Evolutionary conservation across 768 basidiomycete species (phyloP), one percentile per base, ranked within the genome.

Genomic region (Sarcodon aspratus): DNA sequence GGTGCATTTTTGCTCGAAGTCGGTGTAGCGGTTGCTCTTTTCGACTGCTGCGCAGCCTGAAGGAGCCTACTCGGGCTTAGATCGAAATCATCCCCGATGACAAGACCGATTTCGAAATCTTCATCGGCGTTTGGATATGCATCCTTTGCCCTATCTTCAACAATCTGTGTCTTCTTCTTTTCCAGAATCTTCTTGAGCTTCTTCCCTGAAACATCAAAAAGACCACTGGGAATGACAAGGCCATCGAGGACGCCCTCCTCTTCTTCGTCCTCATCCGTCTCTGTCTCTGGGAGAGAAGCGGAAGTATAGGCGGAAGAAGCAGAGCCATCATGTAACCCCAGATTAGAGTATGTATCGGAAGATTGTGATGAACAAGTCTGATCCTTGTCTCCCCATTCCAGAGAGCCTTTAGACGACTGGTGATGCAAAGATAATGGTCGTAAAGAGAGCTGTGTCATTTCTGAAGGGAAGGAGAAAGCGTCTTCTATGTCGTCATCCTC

Each of bases 351-450:
- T 8, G 40, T 42, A 42, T 42, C 40, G 58, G 31, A 55, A 78
- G 54, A 90, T 82, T 45, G 86, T 82, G 34, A 91, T 56, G 55
- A 87, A 5, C 76, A 79, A 1, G 88, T 85, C 42, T 85, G 78
- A 57, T 91, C 85, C 60, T 78, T 85, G 66, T 90, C 87, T 32
- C 83, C 75, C 85, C 87, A 90, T 66, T 89, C 87, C 27, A 91
- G 71, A 1, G 88, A 89, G 46, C 77, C 79, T 68, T 90, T 90
- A 49, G 89, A 90, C 8, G 83, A 75, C 46, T 83, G 79, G 59
- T 88, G 85, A 54, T 72, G 78, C 15, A 88, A 76, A 32, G 85
- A 78, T 49, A 82, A 68, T 47, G 90, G 85, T 37, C 83, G 82
- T 38, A 93, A 80, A 15, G 89, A 91, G 46, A 93, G 76, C 59